These are phyloP conservation scores for Graphiopsis chlorocephala DNA, from an alignment of 2,329 filamentous ascomycete species.

Conservation along the genomic window DNA sequence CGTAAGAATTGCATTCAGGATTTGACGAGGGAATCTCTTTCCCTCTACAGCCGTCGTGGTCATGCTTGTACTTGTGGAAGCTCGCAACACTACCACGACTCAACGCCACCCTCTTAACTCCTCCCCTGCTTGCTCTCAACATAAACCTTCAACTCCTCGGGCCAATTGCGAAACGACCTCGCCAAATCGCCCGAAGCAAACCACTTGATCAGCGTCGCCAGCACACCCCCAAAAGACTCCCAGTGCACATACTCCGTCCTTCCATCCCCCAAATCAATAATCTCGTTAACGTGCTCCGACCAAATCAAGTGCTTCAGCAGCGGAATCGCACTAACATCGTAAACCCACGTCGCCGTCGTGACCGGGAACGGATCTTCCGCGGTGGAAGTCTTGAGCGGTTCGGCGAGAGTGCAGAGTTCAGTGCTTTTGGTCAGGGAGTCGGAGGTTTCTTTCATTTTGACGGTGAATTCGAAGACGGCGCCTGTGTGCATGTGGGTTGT, in stretches of 20 bases:
- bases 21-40: background rate
- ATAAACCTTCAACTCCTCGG: conserved; percentile 41
- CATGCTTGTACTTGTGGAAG: background rate
- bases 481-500: conserved; percentile 35
- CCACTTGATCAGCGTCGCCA: conserved; percentile 43
- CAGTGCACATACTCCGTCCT: conserved; percentile 41
- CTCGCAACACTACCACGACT: background rate
- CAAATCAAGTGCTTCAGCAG: conserved; percentile 37
- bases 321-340: conserved; percentile 31
- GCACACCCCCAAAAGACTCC: conserved; percentile 44
- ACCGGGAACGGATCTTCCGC: conserved; percentile 23
- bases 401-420: conserved; percentile 37
- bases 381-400: conserved; percentile 29
- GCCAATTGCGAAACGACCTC: conserved; percentile 42
- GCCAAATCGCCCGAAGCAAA: conserved; percentile 40
- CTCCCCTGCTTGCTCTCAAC: conserved; percentile 33
- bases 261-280: conserved; percentile 38
- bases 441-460: conserved; percentile 39
- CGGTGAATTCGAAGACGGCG: conserved; percentile 45
- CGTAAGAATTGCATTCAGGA: background rate
- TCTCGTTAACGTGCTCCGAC: conserved; percentile 49
- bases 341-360: conserved; percentile 32
- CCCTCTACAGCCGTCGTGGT: background rate
- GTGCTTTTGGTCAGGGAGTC: conserved; percentile 23
- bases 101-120: background rate